A percentile compares a stretch with the other conserved stretches of the same genome.
These are phyloP conservation scores for Balakata baccata DNA, from an alignment of 345 rosid species.

Conservation along the genomic window DNA sequence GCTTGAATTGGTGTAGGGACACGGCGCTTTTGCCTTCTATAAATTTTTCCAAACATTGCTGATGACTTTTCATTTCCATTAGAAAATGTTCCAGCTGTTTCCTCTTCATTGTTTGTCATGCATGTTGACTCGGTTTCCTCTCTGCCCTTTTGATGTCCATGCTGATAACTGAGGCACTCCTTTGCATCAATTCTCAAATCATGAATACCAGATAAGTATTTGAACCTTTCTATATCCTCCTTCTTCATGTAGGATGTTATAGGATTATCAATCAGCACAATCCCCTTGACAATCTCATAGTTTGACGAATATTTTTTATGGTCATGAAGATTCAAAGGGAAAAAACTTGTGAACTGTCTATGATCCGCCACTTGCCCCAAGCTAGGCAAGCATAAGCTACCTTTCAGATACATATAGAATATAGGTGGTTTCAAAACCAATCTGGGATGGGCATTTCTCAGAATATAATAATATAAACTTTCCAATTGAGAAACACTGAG, in stretches of 20 bases:
- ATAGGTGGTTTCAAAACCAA: constrained; percentile 38
- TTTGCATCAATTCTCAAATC: constrained; percentile 41
- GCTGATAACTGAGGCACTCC: constrained; percentile 32
- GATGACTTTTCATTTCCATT: constrained; percentile 21
- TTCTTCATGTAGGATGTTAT: constrained; percentile 23
- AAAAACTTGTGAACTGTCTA: constrained; percentile 42
- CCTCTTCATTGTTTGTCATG: constrained; percentile 16
- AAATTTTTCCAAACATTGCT: constrained; percentile 11
- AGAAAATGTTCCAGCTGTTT: constrained; percentile 5
- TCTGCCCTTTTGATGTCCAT: constrained; percentile 17
- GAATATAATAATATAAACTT: constrained; percentile 47
- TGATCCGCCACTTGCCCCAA: constrained; percentile 20
- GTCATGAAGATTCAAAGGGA: constrained; percentile 44
- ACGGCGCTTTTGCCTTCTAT: constrained; percentile 10
- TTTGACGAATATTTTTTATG: constrained; percentile 43
- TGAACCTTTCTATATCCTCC: constrained; percentile 44
- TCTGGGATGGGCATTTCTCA: constrained; percentile 42
- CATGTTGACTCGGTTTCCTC: constrained; percentile 17
- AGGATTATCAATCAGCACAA: constrained; percentile 54
- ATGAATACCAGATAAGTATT: constrained; percentile 40
- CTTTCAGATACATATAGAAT: constrained; percentile 44
- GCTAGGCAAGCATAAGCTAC: constrained; percentile 34
- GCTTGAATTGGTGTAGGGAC: background rate
- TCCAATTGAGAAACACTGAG: constrained; percentile 43
- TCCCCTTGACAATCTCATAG: constrained; percentile 47